phyloP scores from a whole-genome alignment of 2,329 filamentous ascomycete species.

The Phaeosphaeria sp. region DNA sequence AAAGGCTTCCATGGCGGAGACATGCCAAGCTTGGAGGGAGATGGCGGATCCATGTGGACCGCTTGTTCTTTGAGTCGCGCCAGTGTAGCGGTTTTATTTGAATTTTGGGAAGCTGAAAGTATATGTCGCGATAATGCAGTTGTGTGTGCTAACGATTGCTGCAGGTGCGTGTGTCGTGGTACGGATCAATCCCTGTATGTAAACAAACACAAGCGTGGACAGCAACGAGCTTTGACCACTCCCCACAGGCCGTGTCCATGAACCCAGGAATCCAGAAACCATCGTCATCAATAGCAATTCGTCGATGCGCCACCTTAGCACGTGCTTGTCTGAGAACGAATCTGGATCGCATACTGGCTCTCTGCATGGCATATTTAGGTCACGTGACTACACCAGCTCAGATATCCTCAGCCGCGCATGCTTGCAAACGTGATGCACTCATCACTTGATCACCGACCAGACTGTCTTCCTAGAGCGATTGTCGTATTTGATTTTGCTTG shows the following conservation, averaged over 20 bases:
- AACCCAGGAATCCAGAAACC: no score
- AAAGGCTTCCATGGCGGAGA: conserved; percentile 61
- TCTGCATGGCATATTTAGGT: no score
- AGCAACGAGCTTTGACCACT: conserved; percentile 31
- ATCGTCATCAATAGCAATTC: no score
- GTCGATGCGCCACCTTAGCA: no score
- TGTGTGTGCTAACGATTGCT: conserved; percentile 7
- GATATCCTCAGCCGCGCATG: no score
- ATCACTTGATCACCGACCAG: no score
- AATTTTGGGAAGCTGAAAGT: conserved; percentile 8
- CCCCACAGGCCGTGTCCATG: background rate
- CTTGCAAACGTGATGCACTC: no score
- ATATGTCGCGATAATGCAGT: conserved; percentile 8
- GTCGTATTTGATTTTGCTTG: no score
- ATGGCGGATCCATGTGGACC: conserved; percentile 45
- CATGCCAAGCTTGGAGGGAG: conserved; percentile 58
- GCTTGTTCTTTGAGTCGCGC: conserved; percentile 46
- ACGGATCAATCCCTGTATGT: conserved; percentile 14
- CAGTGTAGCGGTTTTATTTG: conserved; percentile 40
- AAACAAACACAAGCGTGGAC: conserved; percentile 36
- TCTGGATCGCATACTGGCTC: no score
- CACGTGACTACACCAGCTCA: background rate
- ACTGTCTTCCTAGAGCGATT: no score
- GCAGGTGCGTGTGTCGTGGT: conserved; percentile 18
- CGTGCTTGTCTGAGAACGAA: no score